A percentile compares a stretch with the other conserved stretches of the same genome.
These are phyloP conservation scores for Clarireedia homoeocarpa DNA, from an alignment of 2,329 filamentous ascomycete genomes.

Conservation along the genomic window DNA sequence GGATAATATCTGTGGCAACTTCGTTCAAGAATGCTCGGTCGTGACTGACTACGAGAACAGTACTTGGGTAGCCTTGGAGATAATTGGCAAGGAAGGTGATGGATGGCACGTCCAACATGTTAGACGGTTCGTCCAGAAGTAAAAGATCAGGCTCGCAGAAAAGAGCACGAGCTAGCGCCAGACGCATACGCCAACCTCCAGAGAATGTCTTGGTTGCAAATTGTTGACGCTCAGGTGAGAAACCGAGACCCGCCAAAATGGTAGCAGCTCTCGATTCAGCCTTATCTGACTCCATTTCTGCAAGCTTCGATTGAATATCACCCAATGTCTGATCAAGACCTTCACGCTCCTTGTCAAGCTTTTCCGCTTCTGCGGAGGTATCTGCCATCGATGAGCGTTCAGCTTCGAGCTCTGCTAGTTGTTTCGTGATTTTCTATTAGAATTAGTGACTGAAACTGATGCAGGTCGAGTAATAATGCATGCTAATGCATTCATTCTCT, in stretches of 20 bases:
- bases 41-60: conserved; percentile 93
- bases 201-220: conserved; percentile 96
- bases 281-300: conserved; percentile 99
- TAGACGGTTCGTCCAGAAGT: conserved; percentile 96
- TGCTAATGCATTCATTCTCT: not conserved
- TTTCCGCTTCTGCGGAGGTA: conserved; percentile 81
- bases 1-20: conserved; percentile 97
- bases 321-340: conserved; percentile 83
- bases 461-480: not conserved
- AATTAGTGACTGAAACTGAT: conserved; percentile 10
- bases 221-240: conserved; percentile 87
- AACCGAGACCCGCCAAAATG: conserved; percentile 93
- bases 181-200: conserved; percentile 98
- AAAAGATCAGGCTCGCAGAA: conserved; percentile 97
- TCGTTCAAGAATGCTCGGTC: conserved; percentile 98
- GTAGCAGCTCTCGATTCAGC: conserved; percentile 91
- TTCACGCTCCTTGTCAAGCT: conserved; percentile 79
- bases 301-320: conserved; percentile 83
- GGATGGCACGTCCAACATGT: conserved; percentile 99
- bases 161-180: conserved; percentile 86
- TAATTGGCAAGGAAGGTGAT: conserved; percentile 98
- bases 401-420: conserved; percentile 68
- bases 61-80: conserved; percentile 88
- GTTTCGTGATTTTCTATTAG: conserved; percentile 61
- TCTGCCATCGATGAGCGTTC: conserved; percentile 78